Conservation (phyloP, 2,329 filamentous ascomycete species). For the Exophiala lecanii-corni region DNA sequence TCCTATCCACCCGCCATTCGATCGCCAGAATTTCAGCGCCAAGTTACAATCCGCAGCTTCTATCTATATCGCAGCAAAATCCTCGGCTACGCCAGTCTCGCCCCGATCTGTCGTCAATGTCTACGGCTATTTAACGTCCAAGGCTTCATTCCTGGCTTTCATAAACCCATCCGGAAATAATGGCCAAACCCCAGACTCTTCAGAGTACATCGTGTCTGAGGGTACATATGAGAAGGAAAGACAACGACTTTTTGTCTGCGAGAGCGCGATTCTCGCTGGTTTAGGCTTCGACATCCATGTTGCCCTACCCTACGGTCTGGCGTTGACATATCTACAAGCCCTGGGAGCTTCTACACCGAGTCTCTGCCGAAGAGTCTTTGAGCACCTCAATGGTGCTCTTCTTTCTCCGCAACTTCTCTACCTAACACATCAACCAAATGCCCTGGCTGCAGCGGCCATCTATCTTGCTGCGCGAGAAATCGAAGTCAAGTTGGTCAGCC, state of each 20-base stretch:
- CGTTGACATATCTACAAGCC: slow-evolving; percentile 87
- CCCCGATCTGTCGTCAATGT: slow-evolving; percentile 78
- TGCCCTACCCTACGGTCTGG: slow-evolving; percentile 77
- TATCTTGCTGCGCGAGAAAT: slow-evolving; percentile 81
- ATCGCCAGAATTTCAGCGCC: slow-evolving; percentile 12
- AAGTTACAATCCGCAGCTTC: slow-evolving; percentile 77
- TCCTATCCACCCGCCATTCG: slow-evolving; percentile 11
- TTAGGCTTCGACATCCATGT: slow-evolving; percentile 82
- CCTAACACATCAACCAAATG: slow-evolving; percentile 83
- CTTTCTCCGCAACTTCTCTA: slow-evolving; percentile 86
- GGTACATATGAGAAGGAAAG: slow-evolving; percentile 64
- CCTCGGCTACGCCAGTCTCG: slow-evolving; percentile 70
- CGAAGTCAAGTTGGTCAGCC: slow-evolving; percentile 72
- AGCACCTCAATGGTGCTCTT: slow-evolving; percentile 80
- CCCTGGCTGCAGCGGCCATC: slow-evolving; percentile 79
- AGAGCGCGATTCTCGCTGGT: slow-evolving; percentile 69
- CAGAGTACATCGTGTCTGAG: slow-evolving; percentile 67
- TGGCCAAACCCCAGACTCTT: slow-evolving; percentile 36
- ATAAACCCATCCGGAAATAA: slow-evolving; percentile 30
- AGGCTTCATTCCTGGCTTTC: slow-evolving; percentile 47
- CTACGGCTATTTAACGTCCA: slow-evolving; percentile 72
- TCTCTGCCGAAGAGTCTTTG: slow-evolving; percentile 62
- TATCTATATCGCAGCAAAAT: slow-evolving; percentile 77
- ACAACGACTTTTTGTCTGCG: slow-evolving; percentile 63
- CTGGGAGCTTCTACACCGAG: slow-evolving; percentile 60